Conservation (phyloP, 768 basidiomycete genomes). For the Rhizopogon sp. region DNA sequence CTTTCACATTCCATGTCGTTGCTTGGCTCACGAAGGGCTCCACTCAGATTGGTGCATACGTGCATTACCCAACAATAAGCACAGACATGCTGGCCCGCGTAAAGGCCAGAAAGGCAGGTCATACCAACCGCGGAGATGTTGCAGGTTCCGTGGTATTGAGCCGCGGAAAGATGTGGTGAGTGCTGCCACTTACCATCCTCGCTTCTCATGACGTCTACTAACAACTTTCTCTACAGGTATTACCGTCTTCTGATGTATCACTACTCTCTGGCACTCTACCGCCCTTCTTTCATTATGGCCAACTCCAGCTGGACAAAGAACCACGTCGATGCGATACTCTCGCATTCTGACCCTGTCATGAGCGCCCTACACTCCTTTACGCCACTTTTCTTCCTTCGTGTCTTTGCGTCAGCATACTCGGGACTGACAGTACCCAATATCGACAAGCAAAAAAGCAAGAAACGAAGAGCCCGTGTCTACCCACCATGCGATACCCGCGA, state of each 20-base stretch:
- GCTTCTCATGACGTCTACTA: background rate
- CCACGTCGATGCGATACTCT: constrained; percentile 75
- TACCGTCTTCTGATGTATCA: constrained; percentile 84
- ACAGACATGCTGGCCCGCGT: constrained; percentile 90
- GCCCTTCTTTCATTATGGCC: constrained; percentile 79
- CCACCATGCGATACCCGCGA: constrained; percentile 88
- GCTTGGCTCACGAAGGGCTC: constrained; percentile 44
- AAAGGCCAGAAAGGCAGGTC: constrained; percentile 49
- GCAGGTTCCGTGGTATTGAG: constrained; percentile 47
- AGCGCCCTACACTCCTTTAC: constrained; percentile 38
- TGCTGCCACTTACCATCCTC: background rate
- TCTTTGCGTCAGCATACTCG: constrained; percentile 12
- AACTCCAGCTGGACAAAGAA: constrained; percentile 94
- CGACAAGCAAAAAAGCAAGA: constrained; percentile 91
- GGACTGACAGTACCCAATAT: constrained; percentile 21
- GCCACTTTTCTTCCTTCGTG: constrained; percentile 35
- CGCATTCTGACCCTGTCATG: constrained; percentile 45
- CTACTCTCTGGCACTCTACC: constrained; percentile 71
- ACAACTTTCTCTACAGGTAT: constrained; percentile 48
- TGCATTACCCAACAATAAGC: constrained; percentile 96
- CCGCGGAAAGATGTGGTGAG: constrained; percentile 59
- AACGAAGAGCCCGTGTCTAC: constrained; percentile 64
- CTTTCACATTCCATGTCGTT: constrained; percentile 85
- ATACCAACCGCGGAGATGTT: constrained; percentile 60
- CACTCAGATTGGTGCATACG: constrained; percentile 82